Percentiles rank a stretch among this genome's conserved stretches.
These are phyloP conservation scores for Cystofilobasidium ferigula DNA, from an alignment of 768 basidiomycete species.

Conservation along the genomic window DNA sequence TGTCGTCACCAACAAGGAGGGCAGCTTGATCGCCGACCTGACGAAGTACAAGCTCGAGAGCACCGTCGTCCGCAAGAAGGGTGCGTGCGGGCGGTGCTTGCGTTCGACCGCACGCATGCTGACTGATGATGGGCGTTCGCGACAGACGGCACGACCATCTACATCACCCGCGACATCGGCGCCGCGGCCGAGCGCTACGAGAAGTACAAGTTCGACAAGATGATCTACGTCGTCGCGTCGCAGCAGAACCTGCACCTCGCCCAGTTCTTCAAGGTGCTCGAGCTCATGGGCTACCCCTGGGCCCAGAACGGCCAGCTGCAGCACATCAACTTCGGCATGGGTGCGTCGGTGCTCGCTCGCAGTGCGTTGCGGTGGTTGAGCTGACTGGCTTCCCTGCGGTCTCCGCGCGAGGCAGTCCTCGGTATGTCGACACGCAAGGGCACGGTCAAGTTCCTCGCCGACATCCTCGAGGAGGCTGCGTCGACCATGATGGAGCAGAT, in stretches of 20 bases:
- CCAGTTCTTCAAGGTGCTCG: conserved; percentile 88
- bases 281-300: conserved; percentile 82
- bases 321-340: conserved; percentile 57
- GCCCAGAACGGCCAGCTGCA: conserved; percentile 53
- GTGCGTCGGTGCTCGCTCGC: conserved; percentile 14
- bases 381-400: neutral
- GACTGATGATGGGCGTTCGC: neutral
- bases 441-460: conserved; percentile 85
- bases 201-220: conserved; percentile 78
- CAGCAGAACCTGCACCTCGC: conserved; percentile 59
- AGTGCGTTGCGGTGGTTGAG: too few species aligned
- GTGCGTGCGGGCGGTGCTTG: conserved; percentile 28
- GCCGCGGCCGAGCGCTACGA: conserved; percentile 86
- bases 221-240: conserved; percentile 82
- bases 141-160: conserved; percentile 82
- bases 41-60: conserved; percentile 85
- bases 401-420: conserved; percentile 48
- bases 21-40: conserved; percentile 71
- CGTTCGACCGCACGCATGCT: neutral
- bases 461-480: conserved; percentile 68
- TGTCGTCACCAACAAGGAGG: conserved; percentile 53
- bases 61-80: conserved; percentile 70
- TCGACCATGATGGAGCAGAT: conserved; percentile 94
- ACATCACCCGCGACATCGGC: conserved; percentile 88
- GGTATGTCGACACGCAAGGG: conserved; percentile 84